Evolutionary conservation across 2,329 filamentous ascomycete genomes (phyloP), one percentile per base, ranked within the genome.

Genomic region (Aspergillus pseudonomiae): DNA sequence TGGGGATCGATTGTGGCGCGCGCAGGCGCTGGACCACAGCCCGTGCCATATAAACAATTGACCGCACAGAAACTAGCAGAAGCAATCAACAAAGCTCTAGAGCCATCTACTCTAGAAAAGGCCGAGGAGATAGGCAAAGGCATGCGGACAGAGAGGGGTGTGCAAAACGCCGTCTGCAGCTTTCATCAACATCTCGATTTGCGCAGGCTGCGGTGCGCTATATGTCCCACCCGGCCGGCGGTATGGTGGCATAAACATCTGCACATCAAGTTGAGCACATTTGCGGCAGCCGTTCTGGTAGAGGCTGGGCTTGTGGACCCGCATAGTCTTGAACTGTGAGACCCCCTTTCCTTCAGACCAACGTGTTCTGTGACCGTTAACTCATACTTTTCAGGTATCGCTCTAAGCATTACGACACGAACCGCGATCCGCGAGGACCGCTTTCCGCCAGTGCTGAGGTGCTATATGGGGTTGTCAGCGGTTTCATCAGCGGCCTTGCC

Each of bases 401-500:
- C 32, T 71, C 85, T 10, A 75, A 79, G 63, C 91, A 96, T 74
- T 93, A 94, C 75, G 88, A 90, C 67, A 92, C 91, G 0, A 91
- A 93, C 63, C 87, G 90, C 36, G 90, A 93, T 52, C 93, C 92
- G 0, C 88, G 86, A 71, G 93, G 95, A 67, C 92, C 93, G 0
- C 86, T 96, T 28, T 89, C 90, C 16, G 92, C 92, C 24, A 91
- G 88, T 19, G 89, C 92, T 0, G 87, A 88, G 52, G 92, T 93
- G 0, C 79, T 97, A 0, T 81, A 96, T n/a, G 91, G 91, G 6
- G 94, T 94, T n/a, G 82, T 95, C 54, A 89, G 90, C 30, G 90
- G 86, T 45, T 89, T 97, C 62, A 87, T 91, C 71, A 91, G 96
- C 85, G 92, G 92, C 1, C 84, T 96, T 46, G 91, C 91, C 1